Evolutionary conservation across 768 basidiomycete genomes (phyloP), one percentile per base, ranked within the genome.

Genomic region (Sarcomyxa edulis): DNA sequence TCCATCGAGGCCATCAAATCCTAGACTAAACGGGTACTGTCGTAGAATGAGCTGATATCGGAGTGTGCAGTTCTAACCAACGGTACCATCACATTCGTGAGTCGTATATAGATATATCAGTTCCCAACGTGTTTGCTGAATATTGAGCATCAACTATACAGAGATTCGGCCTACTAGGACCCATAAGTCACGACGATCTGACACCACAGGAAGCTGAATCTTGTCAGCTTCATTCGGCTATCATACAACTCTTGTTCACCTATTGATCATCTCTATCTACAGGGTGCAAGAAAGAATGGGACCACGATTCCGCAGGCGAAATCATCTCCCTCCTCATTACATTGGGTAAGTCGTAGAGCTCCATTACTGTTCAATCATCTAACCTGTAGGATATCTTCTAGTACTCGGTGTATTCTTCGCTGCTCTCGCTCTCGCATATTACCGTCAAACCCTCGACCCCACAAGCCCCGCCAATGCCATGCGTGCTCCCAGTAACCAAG

Each of bases 401-500:
- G 81, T 77, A 33, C 49, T 84, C 32, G 67, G 71, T 30, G 47
- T 65, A 25, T 54, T 90, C 43, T 87, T 89, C 67, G 71, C 74
- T n/a, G 46, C 69, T 33, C 49, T 86, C 48, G 74, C 80, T 2
- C 84, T 83, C 54, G 67, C 71, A 10, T 93, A 81, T 65, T 79
- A 84, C 52, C 80, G 81, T 16, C 89, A 93, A 59, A 52, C 78
- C 2, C 70, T 80, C 23, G 82, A 89, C 55, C 88, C 89, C 1
- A 56, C 71, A 3, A 75, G 74, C 45, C 57, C 68, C 26, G 71
- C 61, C 37, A 81, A 82, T 53, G 48, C 67, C 28, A 51, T 60
- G 9, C 76, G 77, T 28, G 64, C 66, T 9, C 71, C 78, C 46
- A 43, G 63, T 40, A 55, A 56, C 40, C 66, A 60, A 49, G 46